A percentile compares a stretch with the other conserved stretches of the same genome.
Evolutionary conservation across 306 rosid species (phyloP).

Genomic region (Quercus wislizeni): DNA sequence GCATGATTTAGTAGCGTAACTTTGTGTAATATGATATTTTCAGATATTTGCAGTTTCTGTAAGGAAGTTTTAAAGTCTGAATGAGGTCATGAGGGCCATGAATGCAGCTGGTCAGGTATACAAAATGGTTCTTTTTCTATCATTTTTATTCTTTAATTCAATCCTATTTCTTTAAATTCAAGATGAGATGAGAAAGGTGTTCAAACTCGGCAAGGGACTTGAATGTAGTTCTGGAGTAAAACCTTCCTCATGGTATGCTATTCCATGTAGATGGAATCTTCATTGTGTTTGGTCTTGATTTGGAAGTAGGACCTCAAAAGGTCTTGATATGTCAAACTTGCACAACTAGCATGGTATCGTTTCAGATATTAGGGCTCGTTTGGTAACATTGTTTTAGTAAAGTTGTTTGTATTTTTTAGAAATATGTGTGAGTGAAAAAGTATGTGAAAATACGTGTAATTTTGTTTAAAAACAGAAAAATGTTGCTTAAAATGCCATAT

Average conservation of each 20-base stretch:
- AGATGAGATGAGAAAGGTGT: slow-evolving; percentile 16
- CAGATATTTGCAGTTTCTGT: slow-evolving; percentile 52
- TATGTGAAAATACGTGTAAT: too few relatives aligned
- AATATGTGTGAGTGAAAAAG: too few relatives aligned
- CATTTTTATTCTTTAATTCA: not conserved
- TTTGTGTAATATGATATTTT: too few relatives aligned
- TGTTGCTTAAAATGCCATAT: too few relatives aligned
- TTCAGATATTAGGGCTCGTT: not conserved
- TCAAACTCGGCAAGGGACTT: slow-evolving; percentile 13
- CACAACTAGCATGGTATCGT: not conserved
- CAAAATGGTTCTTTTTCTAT: slow-evolving; percentile 11
- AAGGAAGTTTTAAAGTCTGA: slow-evolving; percentile 60
- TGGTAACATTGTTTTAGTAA: too few relatives aligned
- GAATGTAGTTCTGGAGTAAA: not conserved
- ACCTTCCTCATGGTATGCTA: slow-evolving; percentile 8
- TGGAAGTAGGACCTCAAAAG: slow-evolving; percentile 10
- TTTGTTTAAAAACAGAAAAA: too few relatives aligned
- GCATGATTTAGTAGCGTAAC: too few relatives aligned
- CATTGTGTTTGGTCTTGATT: not conserved
- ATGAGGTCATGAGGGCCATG: slow-evolving; percentile 84
- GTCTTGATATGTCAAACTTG: not conserved
- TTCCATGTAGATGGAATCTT: not conserved
- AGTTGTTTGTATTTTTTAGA: too few relatives aligned
- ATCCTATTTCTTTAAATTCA: not conserved
- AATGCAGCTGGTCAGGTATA: slow-evolving; percentile 89